A percentile compares a stretch with the other conserved stretches of the same genome.
Conservation (phyloP, 768 basidiomycete genomes). For the Boletus vermiculosoides region DNA sequence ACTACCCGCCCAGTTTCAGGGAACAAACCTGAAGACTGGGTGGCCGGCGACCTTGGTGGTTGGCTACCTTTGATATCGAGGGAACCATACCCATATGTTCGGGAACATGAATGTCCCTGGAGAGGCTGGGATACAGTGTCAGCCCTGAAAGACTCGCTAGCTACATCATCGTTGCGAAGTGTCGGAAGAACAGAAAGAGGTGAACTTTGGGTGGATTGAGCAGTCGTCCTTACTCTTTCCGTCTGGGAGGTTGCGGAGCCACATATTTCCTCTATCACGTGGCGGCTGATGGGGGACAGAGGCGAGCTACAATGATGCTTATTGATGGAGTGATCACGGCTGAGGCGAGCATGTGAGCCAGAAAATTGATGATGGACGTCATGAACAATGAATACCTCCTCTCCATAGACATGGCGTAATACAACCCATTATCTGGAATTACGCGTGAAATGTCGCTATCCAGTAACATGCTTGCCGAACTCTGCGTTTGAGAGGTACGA, state of each 20-base stretch:
- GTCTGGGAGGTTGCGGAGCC: not conserved
- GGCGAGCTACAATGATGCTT: slow-evolving; percentile 5
- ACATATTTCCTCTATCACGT: slow-evolving; percentile 17
- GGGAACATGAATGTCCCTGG: not conserved
- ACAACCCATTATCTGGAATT: slow-evolving; percentile 4
- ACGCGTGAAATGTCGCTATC: slow-evolving; percentile 22
- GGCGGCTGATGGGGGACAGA: slow-evolving; percentile 20
- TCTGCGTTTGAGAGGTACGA: not conserved
- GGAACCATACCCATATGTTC: not conserved
- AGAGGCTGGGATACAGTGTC: not conserved
- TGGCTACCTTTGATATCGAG: not conserved
- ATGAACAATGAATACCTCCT: slow-evolving; percentile 1
- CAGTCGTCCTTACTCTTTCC: not conserved
- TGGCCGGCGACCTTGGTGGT: not conserved
- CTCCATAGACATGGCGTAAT: not conserved
- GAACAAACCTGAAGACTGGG: not conserved
- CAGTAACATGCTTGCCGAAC: slow-evolving; percentile 2
- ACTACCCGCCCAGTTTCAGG: not conserved
- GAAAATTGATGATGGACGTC: not conserved
- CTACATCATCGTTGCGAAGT: not conserved
- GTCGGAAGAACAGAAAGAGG: not conserved
- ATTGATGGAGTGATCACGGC: not conserved
- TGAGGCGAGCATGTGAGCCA: slow-evolving; percentile 2
- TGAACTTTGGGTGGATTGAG: not conserved
- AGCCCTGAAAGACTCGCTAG: not conserved